A percentile compares a stretch with the other conserved stretches of the same genome.
phyloP scores from a whole-genome alignment of 805 yeast genomes.

The Sugiyamaella americana region DNA sequence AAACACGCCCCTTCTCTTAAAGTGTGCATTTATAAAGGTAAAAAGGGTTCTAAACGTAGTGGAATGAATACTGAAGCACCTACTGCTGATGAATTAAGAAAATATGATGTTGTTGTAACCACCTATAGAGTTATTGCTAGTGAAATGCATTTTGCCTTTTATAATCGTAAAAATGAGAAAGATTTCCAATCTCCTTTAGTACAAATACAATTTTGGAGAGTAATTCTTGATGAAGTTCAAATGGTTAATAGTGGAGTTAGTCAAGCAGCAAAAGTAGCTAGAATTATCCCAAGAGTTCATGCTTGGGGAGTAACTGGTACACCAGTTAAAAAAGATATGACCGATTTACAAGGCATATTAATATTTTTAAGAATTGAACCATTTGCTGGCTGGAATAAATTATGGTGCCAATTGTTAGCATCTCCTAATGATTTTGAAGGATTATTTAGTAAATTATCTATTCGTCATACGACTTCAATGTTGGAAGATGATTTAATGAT shows the following conservation, averaged over 20 bases:
- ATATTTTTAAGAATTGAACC: conserved; percentile 65
- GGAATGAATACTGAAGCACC: conserved; percentile 27
- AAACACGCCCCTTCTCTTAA: conserved; percentile 54
- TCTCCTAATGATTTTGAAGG: conserved; percentile 40
- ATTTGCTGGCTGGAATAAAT: conserved; percentile 40
- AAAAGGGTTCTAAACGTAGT: conserved; percentile 32
- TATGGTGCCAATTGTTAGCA: conserved; percentile 38
- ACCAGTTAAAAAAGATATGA: conserved; percentile 61
- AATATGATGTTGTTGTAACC: conserved; percentile 72
- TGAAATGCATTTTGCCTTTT: conserved; percentile 76
- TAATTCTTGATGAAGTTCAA: conserved; percentile 90
- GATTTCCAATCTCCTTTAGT: conserved; percentile 61
- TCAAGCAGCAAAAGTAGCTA: conserved; percentile 73
- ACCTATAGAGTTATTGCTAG: conserved; percentile 65
- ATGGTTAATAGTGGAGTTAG: conserved; percentile 73
- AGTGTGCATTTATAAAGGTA: conserved; percentile 61
- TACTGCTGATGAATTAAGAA: conserved; percentile 48
- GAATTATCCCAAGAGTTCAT: conserved; percentile 74
- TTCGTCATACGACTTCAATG: conserved; percentile 81
- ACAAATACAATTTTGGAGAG: conserved; percentile 79
- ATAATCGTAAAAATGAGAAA: conserved; percentile 41
- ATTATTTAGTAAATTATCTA: conserved; percentile 49
- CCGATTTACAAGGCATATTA: conserved; percentile 66
- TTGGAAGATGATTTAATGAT: conserved; percentile 69
- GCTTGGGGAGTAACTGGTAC: conserved; percentile 99